phyloP scores from a whole-genome alignment of 371 early-diverging fungal genomes.

The Apophysomyces ossiformis region DNA sequence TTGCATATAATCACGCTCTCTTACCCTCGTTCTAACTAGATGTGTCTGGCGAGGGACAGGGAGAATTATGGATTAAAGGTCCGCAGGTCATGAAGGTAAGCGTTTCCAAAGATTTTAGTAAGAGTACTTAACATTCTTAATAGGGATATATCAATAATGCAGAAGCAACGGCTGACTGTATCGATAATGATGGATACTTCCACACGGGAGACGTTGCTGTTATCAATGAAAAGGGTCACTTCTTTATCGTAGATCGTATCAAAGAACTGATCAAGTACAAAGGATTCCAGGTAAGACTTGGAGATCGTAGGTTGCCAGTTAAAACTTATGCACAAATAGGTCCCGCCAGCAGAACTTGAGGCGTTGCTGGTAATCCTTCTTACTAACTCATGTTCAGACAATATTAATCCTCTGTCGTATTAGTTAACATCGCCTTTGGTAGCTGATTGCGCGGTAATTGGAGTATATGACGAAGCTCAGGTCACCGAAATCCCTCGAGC shows the following conservation, averaged over 20 bases:
- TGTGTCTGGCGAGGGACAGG: slow-evolving; percentile 57
- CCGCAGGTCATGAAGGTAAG: slow-evolving; percentile 25
- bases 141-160: slow-evolving; percentile 70
- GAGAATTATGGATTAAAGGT: slow-evolving; percentile 75
- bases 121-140: slow-evolving; percentile 73
- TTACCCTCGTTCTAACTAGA: slow-evolving; percentile 29
- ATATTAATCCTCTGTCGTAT: neutral
- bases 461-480: slow-evolving; percentile 59
- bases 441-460: slow-evolving; percentile 79
- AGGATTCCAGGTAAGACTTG: slow-evolving; percentile 71
- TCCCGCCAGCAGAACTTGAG: slow-evolving; percentile 72
- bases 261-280: slow-evolving; percentile 84
- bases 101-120: neutral
- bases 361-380: slow-evolving; percentile 73
- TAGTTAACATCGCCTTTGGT: slow-evolving; percentile 33
- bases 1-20: neutral
- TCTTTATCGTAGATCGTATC: slow-evolving; percentile 70
- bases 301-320: slow-evolving; percentile 24
- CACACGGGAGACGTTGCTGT: slow-evolving; percentile 86
- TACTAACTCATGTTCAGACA: neutral
- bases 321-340: neutral
- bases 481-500: slow-evolving; percentile 86
- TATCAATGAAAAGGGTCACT: slow-evolving; percentile 48
- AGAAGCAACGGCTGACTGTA: slow-evolving; percentile 69
- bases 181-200: slow-evolving; percentile 76